A percentile compares a stretch with the other conserved stretches of the same genome.
phyloP scores from a whole-genome alignment of 352 stramenopile genomes.

The Phytopythium ostracodes region DNA sequence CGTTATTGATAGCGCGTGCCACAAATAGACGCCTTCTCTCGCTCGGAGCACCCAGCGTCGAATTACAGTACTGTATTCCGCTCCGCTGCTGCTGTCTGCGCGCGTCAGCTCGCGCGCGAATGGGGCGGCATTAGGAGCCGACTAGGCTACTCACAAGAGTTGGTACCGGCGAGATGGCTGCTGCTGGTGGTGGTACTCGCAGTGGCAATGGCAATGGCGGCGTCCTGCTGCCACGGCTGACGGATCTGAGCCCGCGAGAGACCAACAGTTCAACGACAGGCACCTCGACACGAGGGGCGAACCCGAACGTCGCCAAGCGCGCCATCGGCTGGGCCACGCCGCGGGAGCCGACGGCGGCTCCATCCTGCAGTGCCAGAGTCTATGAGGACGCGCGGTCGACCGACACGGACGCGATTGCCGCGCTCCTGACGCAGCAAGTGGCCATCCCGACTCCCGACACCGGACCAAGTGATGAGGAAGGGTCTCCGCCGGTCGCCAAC shows the following conservation, averaged over 20 bases:
- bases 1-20: too few species aligned
- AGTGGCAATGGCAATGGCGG: neutral
- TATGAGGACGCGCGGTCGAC: neutral
- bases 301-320: constrained; percentile 24
- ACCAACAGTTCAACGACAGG: neutral
- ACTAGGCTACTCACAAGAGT: neutral
- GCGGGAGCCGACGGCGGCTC: neutral
- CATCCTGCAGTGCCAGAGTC: neutral
- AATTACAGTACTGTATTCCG: too few species aligned
- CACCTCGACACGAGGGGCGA: constrained; percentile 5
- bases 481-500: constrained; percentile 7
- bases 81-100: too few species aligned
- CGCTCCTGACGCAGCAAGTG: neutral
- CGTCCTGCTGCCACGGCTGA: neutral
- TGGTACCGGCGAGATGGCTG: too few species aligned
- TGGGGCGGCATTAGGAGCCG: neutral
- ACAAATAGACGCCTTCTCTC: too few species aligned
- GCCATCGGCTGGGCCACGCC: constrained; percentile 18
- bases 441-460: too few species aligned
- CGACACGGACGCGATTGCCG: neutral
- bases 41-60: too few species aligned
- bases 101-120: too few species aligned
- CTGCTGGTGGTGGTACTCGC: neutral
- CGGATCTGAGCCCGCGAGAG: neutral
- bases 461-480: neutral